Conservation (phyloP, 2,329 filamentous ascomycete species). For the Penicillium sp. region DNA sequence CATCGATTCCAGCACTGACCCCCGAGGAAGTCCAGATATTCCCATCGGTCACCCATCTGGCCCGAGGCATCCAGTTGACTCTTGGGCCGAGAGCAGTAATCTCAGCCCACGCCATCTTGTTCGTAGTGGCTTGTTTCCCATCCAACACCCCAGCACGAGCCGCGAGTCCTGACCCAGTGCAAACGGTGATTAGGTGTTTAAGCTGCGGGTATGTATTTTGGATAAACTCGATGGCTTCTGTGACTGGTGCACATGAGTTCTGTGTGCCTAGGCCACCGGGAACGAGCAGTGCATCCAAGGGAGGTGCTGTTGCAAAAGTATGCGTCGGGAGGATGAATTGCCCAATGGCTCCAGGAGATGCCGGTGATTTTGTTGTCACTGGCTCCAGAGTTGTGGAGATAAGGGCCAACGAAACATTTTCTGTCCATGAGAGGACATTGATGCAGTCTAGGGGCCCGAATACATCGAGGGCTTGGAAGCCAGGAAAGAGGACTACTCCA, state of each 20-base stretch:
- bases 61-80: conserved; percentile 60
- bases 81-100: conserved; percentile 50
- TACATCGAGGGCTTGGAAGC: conserved; percentile 44
- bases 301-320: conserved; percentile 54
- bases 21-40: conserved; percentile 67
- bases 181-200: conserved; percentile 61
- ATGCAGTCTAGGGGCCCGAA: conserved; percentile 51
- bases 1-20: conserved; percentile 62
- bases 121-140: conserved; percentile 61
- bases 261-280: conserved; percentile 59
- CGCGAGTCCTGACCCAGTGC: conserved; percentile 61
- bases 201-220: conserved; percentile 47
- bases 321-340: conserved; percentile 50
- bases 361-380: conserved; percentile 29
- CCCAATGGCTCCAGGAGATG: conserved; percentile 25
- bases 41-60: conserved; percentile 64
- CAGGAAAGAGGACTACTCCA: conserved; percentile 37
- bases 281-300: conserved; percentile 62
- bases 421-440: conserved; percentile 26
- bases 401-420: conserved; percentile 28
- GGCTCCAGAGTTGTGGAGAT: conserved; percentile 33
- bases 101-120: conserved; percentile 57
- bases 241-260: conserved; percentile 26
- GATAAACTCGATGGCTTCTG: conserved; percentile 48
- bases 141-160: conserved; percentile 61